Percentiles rank a stretch among this genome's conserved stretches.
phyloP scores from a whole-genome alignment of 257 asterid species.

The Solanum bulbocastanum region DNA sequence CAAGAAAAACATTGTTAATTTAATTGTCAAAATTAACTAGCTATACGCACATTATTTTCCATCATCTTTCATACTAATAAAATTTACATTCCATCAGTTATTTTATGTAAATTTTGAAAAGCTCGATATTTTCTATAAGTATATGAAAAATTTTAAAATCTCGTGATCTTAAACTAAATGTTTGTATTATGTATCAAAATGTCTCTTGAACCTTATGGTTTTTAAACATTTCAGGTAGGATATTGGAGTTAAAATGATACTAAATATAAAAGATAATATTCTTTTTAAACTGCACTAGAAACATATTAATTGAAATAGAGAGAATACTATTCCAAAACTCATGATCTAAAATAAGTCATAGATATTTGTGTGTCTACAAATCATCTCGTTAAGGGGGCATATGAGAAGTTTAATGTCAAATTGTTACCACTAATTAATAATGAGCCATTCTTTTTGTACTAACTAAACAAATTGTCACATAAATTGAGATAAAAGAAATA shows the following conservation, averaged over 20 bases:
- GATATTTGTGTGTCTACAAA: not conserved
- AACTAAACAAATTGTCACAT: not conserved
- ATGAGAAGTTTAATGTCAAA: not conserved
- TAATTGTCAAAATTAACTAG: not conserved
- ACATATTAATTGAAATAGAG: not conserved
- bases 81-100: not conserved
- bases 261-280: too few relatives aligned
- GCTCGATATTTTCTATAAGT: not conserved
- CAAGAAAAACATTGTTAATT: not conserved
- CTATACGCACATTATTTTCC: not conserved
- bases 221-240: not conserved
- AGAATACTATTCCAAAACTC: too few relatives aligned
- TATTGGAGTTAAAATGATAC: not conserved
- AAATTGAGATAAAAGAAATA: not conserved
- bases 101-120: not conserved
- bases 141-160: not conserved
- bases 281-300: too few relatives aligned
- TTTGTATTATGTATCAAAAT: not conserved
- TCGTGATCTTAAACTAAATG: not conserved
- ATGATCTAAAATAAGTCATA: too few relatives aligned
- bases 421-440: not conserved
- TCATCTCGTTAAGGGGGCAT: not conserved
- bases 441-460: not conserved
- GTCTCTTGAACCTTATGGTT: not conserved
- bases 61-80: not conserved